A percentile compares a stretch with the other conserved stretches of the same genome.
Evolutionary conservation across 139 green algal genomes (phyloP).

Genomic region (Coelastrella sp.): DNA sequence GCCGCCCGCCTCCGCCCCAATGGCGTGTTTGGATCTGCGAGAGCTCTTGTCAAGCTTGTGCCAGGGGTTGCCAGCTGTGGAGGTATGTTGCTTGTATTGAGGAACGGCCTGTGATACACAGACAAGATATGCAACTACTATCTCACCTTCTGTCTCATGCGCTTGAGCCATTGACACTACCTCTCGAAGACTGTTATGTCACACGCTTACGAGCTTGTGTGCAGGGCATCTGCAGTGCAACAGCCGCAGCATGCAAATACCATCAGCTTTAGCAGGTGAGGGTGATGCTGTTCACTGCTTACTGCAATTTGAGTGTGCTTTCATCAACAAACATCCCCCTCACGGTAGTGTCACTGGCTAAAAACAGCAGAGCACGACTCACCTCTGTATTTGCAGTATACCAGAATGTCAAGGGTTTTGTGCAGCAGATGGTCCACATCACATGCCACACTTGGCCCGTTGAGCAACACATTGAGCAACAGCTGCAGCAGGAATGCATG

Average conservation of each 20-base stretch:
- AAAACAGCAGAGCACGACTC: no score
- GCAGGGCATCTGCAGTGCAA: background rate
- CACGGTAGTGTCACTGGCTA: no score
- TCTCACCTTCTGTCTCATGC: background rate
- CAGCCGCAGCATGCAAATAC: background rate
- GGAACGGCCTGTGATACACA: no score
- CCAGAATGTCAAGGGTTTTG: no score
- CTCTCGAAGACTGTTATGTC: background rate
- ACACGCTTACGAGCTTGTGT: background rate
- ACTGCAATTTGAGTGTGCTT: background rate
- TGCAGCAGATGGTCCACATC: no score
- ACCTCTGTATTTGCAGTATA: no score
- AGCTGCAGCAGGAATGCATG: background rate
- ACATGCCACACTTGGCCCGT: no score
- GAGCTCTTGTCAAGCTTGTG: background rate
- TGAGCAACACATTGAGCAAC: no score
- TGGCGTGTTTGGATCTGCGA: background rate
- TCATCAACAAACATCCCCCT: background rate
- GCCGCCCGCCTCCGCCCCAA: background rate
- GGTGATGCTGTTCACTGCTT: background rate
- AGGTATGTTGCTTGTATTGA: slow-evolving; percentile 1
- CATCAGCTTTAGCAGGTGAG: background rate
- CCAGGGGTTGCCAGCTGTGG: background rate
- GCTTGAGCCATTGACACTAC: background rate
- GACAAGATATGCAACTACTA: no score